Conservation (phyloP, 495 filamentous ascomycete genomes). For the Xylaria sp. region DNA sequence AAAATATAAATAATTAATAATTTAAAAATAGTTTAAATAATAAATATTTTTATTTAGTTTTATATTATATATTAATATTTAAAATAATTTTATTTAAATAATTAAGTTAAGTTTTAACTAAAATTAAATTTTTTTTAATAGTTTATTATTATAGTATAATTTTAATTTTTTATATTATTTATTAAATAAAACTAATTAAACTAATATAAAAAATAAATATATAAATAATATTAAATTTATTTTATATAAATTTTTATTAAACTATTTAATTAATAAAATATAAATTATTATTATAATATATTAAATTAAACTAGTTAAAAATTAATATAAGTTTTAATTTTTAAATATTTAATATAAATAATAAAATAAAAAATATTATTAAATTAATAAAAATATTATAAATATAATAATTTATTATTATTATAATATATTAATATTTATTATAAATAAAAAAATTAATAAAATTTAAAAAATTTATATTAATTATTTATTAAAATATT, state of each 20-base stretch:
- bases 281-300: neutral
- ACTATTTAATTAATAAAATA: neutral
- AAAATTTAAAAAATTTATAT: neutral
- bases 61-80: conserved; percentile 1
- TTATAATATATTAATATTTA: neutral
- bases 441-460: neutral
- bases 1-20: too few species aligned
- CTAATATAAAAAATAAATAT: too few species aligned
- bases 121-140: too few species aligned
- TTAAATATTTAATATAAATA: neutral
- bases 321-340: neutral
- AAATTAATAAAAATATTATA: conserved; percentile 8
- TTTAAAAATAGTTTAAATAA: neutral
- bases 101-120: neutral
- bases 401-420: conserved; percentile 2
- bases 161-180: too few species aligned
- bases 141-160: too few species aligned
- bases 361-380: neutral
- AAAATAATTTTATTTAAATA: neutral
- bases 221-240: conserved; percentile 5
- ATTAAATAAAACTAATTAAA: too few species aligned
- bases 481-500: neutral
- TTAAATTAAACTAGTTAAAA: neutral
- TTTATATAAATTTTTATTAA: neutral
- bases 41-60: neutral